Evolutionary conservation across 2,329 filamentous ascomycete species (phyloP).

Genomic region (Exophiala spinifera): DNA sequence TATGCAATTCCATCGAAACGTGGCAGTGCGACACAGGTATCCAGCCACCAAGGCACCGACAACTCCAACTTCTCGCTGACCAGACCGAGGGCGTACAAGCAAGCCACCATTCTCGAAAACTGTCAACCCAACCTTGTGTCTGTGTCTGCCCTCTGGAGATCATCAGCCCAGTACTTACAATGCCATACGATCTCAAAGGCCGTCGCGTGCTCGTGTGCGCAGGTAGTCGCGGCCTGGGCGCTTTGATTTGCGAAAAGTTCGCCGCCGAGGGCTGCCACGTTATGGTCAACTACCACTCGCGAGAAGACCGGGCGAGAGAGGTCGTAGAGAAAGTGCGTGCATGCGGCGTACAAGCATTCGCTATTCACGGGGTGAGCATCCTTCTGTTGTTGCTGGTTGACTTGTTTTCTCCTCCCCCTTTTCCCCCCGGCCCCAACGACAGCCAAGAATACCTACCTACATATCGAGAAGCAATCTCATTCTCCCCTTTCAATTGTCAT

Average conservation of each 20-base stretch:
- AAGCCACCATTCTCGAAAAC: too few species aligned
- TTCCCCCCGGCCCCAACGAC: too few species aligned
- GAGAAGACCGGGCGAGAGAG: constrained; percentile 56
- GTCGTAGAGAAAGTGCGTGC: constrained; percentile 56
- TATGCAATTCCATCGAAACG: too few species aligned
- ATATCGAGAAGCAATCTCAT: not conserved
- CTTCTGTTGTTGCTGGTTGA: not conserved
- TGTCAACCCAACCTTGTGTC: too few species aligned
- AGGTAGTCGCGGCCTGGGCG: not conserved
- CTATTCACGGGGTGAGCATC: constrained; percentile 57
- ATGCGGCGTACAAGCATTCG: constrained; percentile 50
- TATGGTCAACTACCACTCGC: constrained; percentile 69
- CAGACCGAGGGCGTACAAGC: too few species aligned
- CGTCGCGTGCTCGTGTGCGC: not conserved
- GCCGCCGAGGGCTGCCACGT: constrained; percentile 59
- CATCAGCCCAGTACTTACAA: too few species aligned
- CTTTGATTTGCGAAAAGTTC: not conserved
- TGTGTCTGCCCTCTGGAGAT: too few species aligned
- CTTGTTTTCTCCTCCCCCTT: too few species aligned
- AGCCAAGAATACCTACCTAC: not conserved
- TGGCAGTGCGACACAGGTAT: too few species aligned
- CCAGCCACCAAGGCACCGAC: too few species aligned
- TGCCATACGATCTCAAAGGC: not conserved
- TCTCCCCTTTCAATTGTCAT: constrained; percentile 9
- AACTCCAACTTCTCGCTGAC: too few species aligned